Base-by-base conservation (phyloP, 768 basidiomycete species). In the Phaeotremella skinneri region DNA sequence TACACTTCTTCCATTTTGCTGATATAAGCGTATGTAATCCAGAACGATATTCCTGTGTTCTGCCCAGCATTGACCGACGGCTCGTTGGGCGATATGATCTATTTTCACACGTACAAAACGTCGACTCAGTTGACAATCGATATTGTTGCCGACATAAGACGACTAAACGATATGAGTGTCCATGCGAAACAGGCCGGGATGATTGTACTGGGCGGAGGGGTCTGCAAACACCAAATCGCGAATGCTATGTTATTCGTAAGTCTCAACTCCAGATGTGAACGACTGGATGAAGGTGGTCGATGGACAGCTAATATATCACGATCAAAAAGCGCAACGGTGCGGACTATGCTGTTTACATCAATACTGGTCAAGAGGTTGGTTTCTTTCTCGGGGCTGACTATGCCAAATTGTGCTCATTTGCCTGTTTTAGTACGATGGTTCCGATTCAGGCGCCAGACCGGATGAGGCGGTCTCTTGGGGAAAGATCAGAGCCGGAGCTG, bases 281-380 rank as follows among this genome's bases (percentile, higher is more conserved):
- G 6, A 30, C 6, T 9, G 41, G 34, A 47, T 29, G 37, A 9
- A 45, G 45, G 3, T 56, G 17, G 31, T n/a, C 60, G 55, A 20
- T 65, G 23, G 20, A 56, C 39, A 9, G 20, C 17, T 45, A 34
- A 59, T 23, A 59, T 56, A 5, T 49, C 27, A 23, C 72, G n/a
- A n/a, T n/a, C n/a, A n/a, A n/a, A n/a, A n/a, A 97, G 96, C 85
- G 96, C 30, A 99, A 99, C 72, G 96, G 96, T 7, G 96, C 96
- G 7, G 96, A 99, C 76, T 98, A 85, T 68, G 90, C 94, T 2
- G 94, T 99, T 13, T 99, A 87, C 74, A 93, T 99, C 64, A 99
- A 98, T 72, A 99, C 96, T 1, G 96, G 94, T 0, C 92, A 99
- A 80, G 96, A 99, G 56, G 70, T 67, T 25, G 50, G 67, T 57